These are phyloP conservation scores for Lepiota brunneoincarnata DNA, from an alignment of 768 basidiomycete species.

Conservation along the genomic window DNA sequence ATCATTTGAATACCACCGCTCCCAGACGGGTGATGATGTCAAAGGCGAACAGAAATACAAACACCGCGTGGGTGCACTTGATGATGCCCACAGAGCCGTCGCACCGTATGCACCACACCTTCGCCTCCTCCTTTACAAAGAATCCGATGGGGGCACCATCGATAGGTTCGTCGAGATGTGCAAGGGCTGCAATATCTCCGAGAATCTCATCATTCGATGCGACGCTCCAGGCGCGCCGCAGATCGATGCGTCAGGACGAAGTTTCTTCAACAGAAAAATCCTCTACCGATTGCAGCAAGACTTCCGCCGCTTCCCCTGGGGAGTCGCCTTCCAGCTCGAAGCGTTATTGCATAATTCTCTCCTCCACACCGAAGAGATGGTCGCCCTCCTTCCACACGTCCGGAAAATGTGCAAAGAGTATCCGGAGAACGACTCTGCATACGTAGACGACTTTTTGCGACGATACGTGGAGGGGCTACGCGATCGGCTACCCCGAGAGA, in stretches of 20 bases:
- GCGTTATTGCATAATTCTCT: conserved; percentile 60
- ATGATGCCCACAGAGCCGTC: conserved; percentile 55
- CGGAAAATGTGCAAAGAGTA: conserved; percentile 34
- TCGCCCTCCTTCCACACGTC: conserved; percentile 41
- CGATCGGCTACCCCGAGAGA: conserved; percentile 34
- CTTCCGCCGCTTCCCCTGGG: conserved; percentile 54
- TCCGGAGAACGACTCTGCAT: conserved; percentile 19
- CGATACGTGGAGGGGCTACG: conserved; percentile 50
- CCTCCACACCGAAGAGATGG: conserved; percentile 59
- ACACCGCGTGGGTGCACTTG: conserved; percentile 55
- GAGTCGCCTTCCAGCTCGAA: conserved; percentile 76
- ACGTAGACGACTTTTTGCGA: conserved; percentile 50
- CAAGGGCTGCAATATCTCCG: conserved; percentile 39
- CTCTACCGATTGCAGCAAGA: conserved; percentile 44
- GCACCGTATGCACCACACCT: conserved; percentile 74
- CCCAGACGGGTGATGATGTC: conserved; percentile 38
- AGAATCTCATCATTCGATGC: conserved; percentile 27
- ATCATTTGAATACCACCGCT: conserved; percentile 53
- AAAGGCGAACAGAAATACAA: conserved; percentile 46
- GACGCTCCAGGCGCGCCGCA: conserved; percentile 26
- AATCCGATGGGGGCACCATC: conserved; percentile 43
- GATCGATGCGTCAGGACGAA: conserved; percentile 47
- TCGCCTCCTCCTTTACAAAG: conserved; percentile 55
- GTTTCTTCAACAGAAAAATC: conserved; percentile 48
- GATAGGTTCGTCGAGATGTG: conserved; percentile 54